phyloP scores from a whole-genome alignment of 345 rosid species.

The Populus ilicifolia region DNA sequence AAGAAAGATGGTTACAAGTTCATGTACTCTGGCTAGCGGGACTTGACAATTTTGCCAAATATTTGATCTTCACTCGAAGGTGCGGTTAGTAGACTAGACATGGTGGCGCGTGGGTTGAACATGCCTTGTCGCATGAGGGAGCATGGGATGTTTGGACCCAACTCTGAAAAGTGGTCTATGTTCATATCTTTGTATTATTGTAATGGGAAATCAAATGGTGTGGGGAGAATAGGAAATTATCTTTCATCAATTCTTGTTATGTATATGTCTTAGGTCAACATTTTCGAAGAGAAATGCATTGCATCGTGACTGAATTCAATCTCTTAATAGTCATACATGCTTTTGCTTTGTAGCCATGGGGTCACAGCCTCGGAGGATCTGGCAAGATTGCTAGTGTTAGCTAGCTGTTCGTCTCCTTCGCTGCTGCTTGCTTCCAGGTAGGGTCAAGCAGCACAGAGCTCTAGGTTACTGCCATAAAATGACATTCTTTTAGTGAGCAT shows the following conservation, averaged over 20 bases:
- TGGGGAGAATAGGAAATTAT: not conserved
- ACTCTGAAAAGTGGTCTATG: not conserved
- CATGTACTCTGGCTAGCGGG: constrained; percentile 5
- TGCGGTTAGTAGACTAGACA: not conserved
- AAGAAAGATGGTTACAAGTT: not conserved
- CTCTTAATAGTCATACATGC: not conserved
- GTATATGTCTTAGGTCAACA: not conserved
- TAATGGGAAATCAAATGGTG: not conserved
- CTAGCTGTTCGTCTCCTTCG: not conserved
- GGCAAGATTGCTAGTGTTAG: not conserved
- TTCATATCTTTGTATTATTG: constrained; percentile 4
- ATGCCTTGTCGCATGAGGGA: not conserved
- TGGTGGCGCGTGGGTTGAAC: constrained; percentile 9
- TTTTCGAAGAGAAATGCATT: not conserved
- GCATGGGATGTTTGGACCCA: constrained; percentile 10
- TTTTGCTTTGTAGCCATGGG: not conserved
- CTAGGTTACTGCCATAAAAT: not conserved
- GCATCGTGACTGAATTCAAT: not conserved
- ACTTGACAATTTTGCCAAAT: not conserved
- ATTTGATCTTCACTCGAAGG: constrained; percentile 17
- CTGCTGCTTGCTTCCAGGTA: not conserved
- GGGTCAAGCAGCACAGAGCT: not conserved
- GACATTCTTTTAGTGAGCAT: not conserved
- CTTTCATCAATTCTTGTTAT: not conserved
- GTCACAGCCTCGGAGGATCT: not conserved